phyloP scores from a whole-genome alignment of 2,329 filamentous ascomycete genomes.

The Allantophomopsis cytisporea region DNA sequence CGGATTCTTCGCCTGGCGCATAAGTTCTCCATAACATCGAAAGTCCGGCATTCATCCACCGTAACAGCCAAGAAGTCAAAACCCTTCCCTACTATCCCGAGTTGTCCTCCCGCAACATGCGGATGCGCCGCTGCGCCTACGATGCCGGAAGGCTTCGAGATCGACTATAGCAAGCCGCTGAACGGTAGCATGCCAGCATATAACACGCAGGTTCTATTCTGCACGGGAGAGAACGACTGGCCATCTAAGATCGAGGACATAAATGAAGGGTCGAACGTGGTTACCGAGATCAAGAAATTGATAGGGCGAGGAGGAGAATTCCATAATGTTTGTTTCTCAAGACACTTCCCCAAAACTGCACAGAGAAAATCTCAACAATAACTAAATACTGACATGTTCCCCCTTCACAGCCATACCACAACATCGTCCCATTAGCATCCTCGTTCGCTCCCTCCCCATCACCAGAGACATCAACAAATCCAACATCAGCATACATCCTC shows the following conservation, averaged over 20 bases:
- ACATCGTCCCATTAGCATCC: constrained; percentile 57
- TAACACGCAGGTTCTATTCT: constrained; percentile 70
- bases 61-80: constrained; percentile 1
- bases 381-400: too few relatives aligned
- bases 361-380: too few relatives aligned
- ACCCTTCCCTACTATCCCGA: constrained; percentile 13
- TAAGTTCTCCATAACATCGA: too few relatives aligned
- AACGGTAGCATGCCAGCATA: constrained; percentile 70
- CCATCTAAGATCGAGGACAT: constrained; percentile 75
- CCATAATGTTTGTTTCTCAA: constrained; percentile 41
- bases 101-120: constrained; percentile 67
- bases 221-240: constrained; percentile 74
- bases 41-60: too few relatives aligned
- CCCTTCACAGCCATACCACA: constrained; percentile 59
- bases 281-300: constrained; percentile 58
- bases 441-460: constrained; percentile 53
- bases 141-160: constrained; percentile 54
- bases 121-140: constrained; percentile 52
- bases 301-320: constrained; percentile 52
- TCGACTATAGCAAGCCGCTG: constrained; percentile 57
- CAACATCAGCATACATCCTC: constrained; percentile 62
- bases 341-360: not conserved
- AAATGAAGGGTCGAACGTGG: constrained; percentile 49
- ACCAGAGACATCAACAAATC: constrained; percentile 19
- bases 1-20: too few relatives aligned